These are phyloP conservation scores for Aspergillus campestris DNA, from an alignment of 495 filamentous ascomycete species.

Conservation along the genomic window DNA sequence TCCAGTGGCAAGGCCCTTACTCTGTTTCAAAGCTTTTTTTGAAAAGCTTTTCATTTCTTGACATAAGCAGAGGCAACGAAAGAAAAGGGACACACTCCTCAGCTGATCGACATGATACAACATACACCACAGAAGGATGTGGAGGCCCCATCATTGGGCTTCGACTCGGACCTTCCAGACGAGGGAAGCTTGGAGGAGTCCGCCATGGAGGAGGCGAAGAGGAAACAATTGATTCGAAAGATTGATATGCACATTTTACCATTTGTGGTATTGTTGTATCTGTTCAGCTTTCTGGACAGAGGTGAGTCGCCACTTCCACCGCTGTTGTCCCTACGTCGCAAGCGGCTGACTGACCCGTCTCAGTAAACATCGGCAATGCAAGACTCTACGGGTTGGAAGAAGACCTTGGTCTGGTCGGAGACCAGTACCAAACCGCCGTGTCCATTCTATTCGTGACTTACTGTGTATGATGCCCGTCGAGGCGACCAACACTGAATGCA, in stretches of 20 bases:
- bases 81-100: too few species aligned
- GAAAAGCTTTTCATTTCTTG: too few species aligned
- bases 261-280: conserved; percentile 51
- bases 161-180: background rate
- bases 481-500: background rate
- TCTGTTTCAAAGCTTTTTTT: too few species aligned
- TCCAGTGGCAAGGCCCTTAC: too few species aligned
- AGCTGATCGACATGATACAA: too few species aligned
- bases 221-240: conserved; percentile 41
- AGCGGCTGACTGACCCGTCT: conserved; percentile 12
- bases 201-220: conserved; percentile 32
- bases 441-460: conserved; percentile 70
- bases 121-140: too few species aligned
- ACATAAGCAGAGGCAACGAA: too few species aligned
- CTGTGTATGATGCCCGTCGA: conserved; percentile 21
- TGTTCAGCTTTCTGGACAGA: conserved; percentile 61
- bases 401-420: conserved; percentile 51
- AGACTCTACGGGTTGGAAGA: conserved; percentile 59
- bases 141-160: too few species aligned
- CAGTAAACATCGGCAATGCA: conserved; percentile 73
- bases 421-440: conserved; percentile 62
- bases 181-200: conserved; percentile 12
- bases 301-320: conserved; percentile 17
- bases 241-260: conserved; percentile 55
- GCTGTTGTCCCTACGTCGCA: background rate